Conservation (phyloP, 768 basidiomycete species). For the Suillus plorans region DNA sequence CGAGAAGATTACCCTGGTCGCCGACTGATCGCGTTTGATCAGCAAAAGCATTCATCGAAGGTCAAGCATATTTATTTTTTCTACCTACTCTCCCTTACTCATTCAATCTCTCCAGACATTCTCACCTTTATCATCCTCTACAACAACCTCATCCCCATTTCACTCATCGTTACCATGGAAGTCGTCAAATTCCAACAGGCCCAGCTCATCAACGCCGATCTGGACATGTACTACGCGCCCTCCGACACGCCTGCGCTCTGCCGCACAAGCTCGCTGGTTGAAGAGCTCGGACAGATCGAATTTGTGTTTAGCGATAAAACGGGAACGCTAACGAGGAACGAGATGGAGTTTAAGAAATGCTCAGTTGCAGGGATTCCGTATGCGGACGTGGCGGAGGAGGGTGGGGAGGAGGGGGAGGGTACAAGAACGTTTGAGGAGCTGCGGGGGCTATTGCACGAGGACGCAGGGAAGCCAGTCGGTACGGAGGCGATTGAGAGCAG, state of each 20-base stretch:
- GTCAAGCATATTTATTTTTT: conserved; percentile 33
- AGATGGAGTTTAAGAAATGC: conserved; percentile 96
- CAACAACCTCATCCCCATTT: conserved; percentile 99
- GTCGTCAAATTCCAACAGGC: conserved; percentile 99
- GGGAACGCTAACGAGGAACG: conserved; percentile 93
- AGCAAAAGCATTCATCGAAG: conserved; percentile 85
- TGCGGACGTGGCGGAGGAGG: conserved; percentile 90
- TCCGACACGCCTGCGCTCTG: conserved; percentile 98
- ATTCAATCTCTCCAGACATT: conserved; percentile 59
- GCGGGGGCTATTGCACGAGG: conserved; percentile 49
- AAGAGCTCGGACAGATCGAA: conserved; percentile 98
- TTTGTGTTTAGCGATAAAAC: conserved; percentile 96
- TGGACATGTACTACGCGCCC: conserved; percentile 96
- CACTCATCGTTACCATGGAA: conserved; percentile 99
- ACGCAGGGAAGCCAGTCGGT: conserved; percentile 23
- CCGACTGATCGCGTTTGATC: conserved; percentile 7
- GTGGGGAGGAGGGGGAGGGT: conserved; percentile 56
- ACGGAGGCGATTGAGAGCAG: conserved; percentile 16
- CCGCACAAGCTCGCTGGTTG: conserved; percentile 96
- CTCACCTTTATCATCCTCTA: conserved; percentile 98
- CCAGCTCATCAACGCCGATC: conserved; percentile 93
- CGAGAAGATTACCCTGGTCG: background rate
- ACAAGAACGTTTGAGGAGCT: conserved; percentile 85
- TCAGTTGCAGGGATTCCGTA: conserved; percentile 88
- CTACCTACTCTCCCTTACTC: conserved; percentile 9